Base-by-base conservation (phyloP, 768 basidiomycete genomes). In the Agrocybe pediades region DNA sequence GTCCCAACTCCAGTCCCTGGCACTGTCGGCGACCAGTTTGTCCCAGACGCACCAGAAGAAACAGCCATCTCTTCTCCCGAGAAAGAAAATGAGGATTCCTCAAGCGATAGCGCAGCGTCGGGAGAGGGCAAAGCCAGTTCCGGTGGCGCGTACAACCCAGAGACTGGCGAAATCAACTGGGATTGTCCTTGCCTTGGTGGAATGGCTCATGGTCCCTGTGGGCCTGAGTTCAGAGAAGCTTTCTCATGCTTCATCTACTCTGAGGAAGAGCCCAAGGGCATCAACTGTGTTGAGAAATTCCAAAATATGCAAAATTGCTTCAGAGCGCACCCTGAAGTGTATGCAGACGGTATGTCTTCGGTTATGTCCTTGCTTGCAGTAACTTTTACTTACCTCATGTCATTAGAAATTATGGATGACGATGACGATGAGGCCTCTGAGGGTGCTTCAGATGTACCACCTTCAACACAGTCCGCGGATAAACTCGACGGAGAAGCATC, bases 121-220 rank as follows among this genome's bases (percentile, higher is more conserved):
- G 20, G 39, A 8, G 54, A 59, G 45, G 59, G 54, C 16, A 54
- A 56, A 24, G 33, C 56, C 17, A 58, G 66, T 21, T 49, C 64
- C 17, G 71, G 70, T 33, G 78, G 78, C 40, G 96, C 97, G 4
- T 98, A 83, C 78, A 90, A 99, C 73, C 95, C 95, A 17, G 94
- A 85, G 57, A 99, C 97, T 1, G 97, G 97, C 41, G 95, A 98
- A 80, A 98, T 99, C 65, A 99, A 99, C 75, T 99, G 97, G 97
- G 97, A 98, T 67, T 99, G 97, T 70, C 94, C 97, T 1, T 98
- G 97, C 69, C 84, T 99, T 7, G 97, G 97, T 26, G 97, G 97
- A 46, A 98, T 99, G 97, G 96, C 96, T 9, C 80, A 98, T 65
- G 96, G 97, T 6, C 94, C 95, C 9, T 99, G 97, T 65, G 97